Percentiles rank a stretch among this genome's conserved stretches.
phyloP scores from a whole-genome alignment of 1,139 yeast genomes.

The Diutina rugosa region DNA sequence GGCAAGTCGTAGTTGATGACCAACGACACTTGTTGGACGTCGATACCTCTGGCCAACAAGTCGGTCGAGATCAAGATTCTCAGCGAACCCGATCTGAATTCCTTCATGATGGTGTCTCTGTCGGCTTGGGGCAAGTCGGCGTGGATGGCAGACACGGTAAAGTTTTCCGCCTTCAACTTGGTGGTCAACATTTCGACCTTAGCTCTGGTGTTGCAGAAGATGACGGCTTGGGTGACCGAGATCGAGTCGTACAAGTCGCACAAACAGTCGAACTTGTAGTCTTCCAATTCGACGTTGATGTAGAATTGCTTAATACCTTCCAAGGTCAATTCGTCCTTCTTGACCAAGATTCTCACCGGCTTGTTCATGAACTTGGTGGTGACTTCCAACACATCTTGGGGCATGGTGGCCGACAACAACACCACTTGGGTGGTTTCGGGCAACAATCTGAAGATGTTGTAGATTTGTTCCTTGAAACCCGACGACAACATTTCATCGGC shows the following conservation, averaged over 20 bases:
- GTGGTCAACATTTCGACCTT: conserved; percentile 93
- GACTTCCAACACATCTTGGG: conserved; percentile 91
- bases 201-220: conserved; percentile 97
- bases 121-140: conserved; percentile 95
- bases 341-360: conserved; percentile 94
- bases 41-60: conserved; percentile 98
- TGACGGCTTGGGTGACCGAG: conserved; percentile 97
- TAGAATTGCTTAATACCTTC: conserved; percentile 98
- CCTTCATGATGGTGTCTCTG: conserved; percentile 97
- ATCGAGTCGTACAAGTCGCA: conserved; percentile 95
- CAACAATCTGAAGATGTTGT: conserved; percentile 88
- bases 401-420: conserved; percentile 94
- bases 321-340: conserved; percentile 94
- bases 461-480: conserved; percentile 96
- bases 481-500: conserved; percentile 97
- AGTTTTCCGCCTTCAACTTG: conserved; percentile 73
- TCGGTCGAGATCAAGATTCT: conserved; percentile 96
- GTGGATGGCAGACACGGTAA: conserved; percentile 95
- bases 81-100: conserved; percentile 96
- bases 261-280: conserved; percentile 88
- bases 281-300: conserved; percentile 89
- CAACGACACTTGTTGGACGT: conserved; percentile 96
- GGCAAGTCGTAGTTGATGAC: conserved; percentile 98
- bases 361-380: conserved; percentile 95
- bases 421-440: conserved; percentile 96